phyloP scores from a whole-genome alignment of 331 rosid genomes.

The Saraca asoca region DNA sequence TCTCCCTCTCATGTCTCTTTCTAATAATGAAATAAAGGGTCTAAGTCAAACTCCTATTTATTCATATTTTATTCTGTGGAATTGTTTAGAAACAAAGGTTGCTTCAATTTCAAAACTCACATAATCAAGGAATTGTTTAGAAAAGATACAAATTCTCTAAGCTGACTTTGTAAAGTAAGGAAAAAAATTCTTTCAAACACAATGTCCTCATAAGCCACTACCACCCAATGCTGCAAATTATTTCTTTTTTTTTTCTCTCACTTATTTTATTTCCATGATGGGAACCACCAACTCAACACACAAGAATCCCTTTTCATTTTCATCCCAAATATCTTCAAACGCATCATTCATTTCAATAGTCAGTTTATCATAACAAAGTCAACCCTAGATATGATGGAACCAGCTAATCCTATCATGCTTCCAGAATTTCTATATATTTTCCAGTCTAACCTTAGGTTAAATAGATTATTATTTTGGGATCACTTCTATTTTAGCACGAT shows the following conservation, averaged over 20 bases:
- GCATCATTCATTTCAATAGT: slow-evolving; percentile 35
- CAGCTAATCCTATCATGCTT: too few relatives aligned
- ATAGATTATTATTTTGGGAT: too few relatives aligned
- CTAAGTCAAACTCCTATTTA: too few relatives aligned
- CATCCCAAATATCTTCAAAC: slow-evolving; percentile 30
- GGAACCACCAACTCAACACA: neutral
- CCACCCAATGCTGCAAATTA: neutral
- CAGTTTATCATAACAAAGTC: slow-evolving; percentile 33
- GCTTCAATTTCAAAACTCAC: too few relatives aligned
- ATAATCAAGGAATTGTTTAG: neutral
- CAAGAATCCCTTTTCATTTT: neutral
- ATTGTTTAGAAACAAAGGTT: too few relatives aligned
- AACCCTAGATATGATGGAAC: slow-evolving; percentile 35
- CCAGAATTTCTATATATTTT: too few relatives aligned
- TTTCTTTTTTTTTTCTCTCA: neutral
- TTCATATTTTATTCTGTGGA: too few relatives aligned
- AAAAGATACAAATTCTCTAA: neutral
- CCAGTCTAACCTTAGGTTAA: too few relatives aligned
- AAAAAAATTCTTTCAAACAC: neutral
- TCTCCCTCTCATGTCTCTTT: too few relatives aligned
- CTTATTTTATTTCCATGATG: neutral
- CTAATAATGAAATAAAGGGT: neutral
- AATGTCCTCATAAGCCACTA: neutral
- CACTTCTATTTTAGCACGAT: too few relatives aligned
- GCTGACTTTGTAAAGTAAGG: slow-evolving; percentile 28